Conservation (phyloP, 495 filamentous ascomycete genomes). For the Lasiosphaeria ovina region DNA sequence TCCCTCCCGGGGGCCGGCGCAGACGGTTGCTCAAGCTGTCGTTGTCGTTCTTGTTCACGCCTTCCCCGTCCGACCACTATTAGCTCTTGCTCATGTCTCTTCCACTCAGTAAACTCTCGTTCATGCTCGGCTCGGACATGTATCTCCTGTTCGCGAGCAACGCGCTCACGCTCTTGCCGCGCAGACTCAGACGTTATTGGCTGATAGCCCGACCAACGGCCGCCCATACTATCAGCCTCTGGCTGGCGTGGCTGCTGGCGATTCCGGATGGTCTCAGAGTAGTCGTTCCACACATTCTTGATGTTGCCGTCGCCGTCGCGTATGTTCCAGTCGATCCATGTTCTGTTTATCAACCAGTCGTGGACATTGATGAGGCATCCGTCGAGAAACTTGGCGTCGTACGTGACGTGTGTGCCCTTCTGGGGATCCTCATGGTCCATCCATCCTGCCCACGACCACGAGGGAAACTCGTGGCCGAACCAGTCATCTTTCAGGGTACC, state of each 20-base stretch:
- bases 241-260: not conserved
- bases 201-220: not conserved
- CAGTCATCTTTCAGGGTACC: not conserved
- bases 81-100: too few relatives aligned
- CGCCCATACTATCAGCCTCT: constrained; percentile 10
- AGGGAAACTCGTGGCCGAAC: constrained; percentile 26
- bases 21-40: not conserved
- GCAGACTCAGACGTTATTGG: too few relatives aligned
- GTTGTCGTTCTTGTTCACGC: not conserved
- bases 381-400: constrained; percentile 21
- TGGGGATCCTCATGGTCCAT: constrained; percentile 12
- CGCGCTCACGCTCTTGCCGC: too few relatives aligned
- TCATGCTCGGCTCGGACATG: too few relatives aligned
- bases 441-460: constrained; percentile 41
- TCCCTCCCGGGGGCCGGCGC: not conserved
- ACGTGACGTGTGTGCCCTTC: constrained; percentile 12
- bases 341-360: constrained; percentile 35
- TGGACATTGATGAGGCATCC: constrained; percentile 26
- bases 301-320: constrained; percentile 32
- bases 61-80: too few relatives aligned
- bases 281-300: constrained; percentile 8
- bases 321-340: constrained; percentile 39
- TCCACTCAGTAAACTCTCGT: too few relatives aligned
- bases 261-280: constrained; percentile 21
- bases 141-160: too few relatives aligned